phyloP scores from a whole-genome alignment of 345 rosid genomes.

The Corymbia maculata region DNA sequence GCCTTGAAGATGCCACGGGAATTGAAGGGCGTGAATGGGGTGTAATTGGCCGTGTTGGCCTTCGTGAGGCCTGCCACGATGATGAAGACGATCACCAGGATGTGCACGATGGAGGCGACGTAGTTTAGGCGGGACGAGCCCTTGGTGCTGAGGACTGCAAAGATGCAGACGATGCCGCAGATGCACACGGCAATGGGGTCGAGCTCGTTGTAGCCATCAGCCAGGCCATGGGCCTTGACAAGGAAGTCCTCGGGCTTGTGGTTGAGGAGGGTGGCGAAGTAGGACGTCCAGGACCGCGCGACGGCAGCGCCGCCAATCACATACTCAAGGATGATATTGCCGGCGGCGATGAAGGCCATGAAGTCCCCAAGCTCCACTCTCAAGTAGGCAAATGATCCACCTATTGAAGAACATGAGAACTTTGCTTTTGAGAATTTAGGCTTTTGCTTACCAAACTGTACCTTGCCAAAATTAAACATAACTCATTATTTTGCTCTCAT shows the following conservation, averaged over 20 bases:
- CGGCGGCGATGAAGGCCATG: constrained; percentile 65
- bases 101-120: constrained; percentile 23
- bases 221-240: constrained; percentile 18
- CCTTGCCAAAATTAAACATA: neutral
- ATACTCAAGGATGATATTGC: constrained; percentile 75
- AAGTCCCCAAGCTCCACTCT: constrained; percentile 87
- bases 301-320: constrained; percentile 67
- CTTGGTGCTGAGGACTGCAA: constrained; percentile 36
- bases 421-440: neutral
- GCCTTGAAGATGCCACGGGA: constrained; percentile 25
- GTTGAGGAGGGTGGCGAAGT: constrained; percentile 69
- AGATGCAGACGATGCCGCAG: constrained; percentile 10
- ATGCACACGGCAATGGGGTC: constrained; percentile 32
- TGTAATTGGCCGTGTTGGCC: constrained; percentile 20
- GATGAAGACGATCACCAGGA: constrained; percentile 28
- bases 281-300: constrained; percentile 77
- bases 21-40: constrained; percentile 12
- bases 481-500: neutral
- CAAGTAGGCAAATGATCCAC: constrained; percentile 88
- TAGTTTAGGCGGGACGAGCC: constrained; percentile 40
- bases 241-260: constrained; percentile 43
- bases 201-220: constrained; percentile 19
- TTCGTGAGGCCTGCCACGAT: constrained; percentile 31
- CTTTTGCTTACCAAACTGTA: neutral
- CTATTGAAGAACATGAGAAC: constrained; percentile 8